Evolutionary conservation across 2,329 filamentous ascomycete genomes (phyloP).

Genomic region (Aspergillus sp.): DNA sequence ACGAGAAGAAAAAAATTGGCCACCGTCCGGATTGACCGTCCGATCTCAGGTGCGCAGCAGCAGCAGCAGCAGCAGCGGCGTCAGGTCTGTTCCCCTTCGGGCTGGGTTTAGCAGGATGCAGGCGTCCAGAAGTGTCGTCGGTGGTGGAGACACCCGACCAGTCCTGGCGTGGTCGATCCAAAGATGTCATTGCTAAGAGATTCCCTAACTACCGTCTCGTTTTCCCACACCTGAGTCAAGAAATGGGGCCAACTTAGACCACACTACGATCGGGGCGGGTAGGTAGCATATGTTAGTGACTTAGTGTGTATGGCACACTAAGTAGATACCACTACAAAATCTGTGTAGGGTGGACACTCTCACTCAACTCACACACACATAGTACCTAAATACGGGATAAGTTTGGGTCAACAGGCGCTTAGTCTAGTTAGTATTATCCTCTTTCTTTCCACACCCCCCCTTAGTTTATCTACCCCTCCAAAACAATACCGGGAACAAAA

Average conservation of each 20-base stretch:
- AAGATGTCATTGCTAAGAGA: neutral
- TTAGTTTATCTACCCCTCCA: neutral
- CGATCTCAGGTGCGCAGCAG: constrained; percentile 24
- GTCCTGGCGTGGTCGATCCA: constrained; percentile 1
- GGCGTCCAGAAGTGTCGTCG: constrained; percentile 27
- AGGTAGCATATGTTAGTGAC: neutral
- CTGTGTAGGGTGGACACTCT: neutral
- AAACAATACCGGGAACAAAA: neutral
- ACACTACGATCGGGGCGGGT: neutral
- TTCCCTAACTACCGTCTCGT: neutral
- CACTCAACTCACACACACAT: neutral
- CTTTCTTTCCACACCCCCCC: too few relatives aligned
- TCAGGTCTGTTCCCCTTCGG: neutral
- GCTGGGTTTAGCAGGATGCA: constrained; percentile 23
- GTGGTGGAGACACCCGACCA: constrained; percentile 17
- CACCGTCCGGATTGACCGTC: constrained; percentile 25
- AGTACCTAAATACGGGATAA: too few relatives aligned
- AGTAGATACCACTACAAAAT: neutral
- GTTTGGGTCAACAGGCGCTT: neutral
- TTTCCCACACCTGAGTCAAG: neutral
- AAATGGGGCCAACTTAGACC: constrained; percentile 9
- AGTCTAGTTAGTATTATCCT: neutral
- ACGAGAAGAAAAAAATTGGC: constrained; percentile 19
- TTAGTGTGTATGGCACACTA: neutral
- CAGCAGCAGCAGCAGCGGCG: too few relatives aligned